phyloP scores from a whole-genome alignment of 2,329 filamentous ascomycete species.

The Aspergillus pseudotamarii region DNA sequence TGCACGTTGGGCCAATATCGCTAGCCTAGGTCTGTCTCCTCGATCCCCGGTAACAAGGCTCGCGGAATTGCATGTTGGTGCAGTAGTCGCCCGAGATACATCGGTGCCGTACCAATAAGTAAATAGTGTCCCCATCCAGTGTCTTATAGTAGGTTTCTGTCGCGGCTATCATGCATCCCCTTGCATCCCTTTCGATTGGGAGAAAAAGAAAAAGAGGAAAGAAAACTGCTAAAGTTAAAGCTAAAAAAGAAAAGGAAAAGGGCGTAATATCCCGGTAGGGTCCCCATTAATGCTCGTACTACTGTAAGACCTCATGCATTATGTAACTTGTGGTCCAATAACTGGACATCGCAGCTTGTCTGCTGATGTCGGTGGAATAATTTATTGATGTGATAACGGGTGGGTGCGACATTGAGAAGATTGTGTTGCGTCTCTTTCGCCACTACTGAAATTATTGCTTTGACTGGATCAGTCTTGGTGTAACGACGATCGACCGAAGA shows the following conservation, averaged over 20 bases:
- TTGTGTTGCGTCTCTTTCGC: neutral
- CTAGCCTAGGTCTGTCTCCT: conserved; percentile 24
- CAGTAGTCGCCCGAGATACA: conserved; percentile 22
- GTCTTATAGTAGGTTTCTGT: neutral
- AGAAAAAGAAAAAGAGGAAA: neutral
- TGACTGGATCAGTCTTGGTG: neutral
- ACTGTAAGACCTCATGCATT: neutral
- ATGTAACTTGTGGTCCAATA: neutral
- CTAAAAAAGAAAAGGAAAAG: neutral
- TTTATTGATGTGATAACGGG: neutral
- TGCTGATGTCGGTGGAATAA: conserved; percentile 5
- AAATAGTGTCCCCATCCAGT: conserved; percentile 4
- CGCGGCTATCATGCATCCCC: conserved; percentile 2
- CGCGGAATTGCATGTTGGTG: conserved; percentile 20
- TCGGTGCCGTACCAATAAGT: conserved; percentile 7
- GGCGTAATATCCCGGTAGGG: neutral
- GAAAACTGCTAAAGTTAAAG: neutral
- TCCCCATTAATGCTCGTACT: neutral
- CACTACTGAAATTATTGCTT: neutral
- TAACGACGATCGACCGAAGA: neutral
- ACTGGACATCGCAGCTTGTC: neutral
- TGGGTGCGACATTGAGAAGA: neutral
- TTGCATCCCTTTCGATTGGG: conserved; percentile 5
- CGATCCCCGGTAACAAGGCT: conserved; percentile 14
- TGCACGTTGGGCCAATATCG: conserved; percentile 27